These are phyloP conservation scores for Magnaporthiopsis poae DNA, from an alignment of 2,329 filamentous ascomycete genomes.

Conservation along the genomic window DNA sequence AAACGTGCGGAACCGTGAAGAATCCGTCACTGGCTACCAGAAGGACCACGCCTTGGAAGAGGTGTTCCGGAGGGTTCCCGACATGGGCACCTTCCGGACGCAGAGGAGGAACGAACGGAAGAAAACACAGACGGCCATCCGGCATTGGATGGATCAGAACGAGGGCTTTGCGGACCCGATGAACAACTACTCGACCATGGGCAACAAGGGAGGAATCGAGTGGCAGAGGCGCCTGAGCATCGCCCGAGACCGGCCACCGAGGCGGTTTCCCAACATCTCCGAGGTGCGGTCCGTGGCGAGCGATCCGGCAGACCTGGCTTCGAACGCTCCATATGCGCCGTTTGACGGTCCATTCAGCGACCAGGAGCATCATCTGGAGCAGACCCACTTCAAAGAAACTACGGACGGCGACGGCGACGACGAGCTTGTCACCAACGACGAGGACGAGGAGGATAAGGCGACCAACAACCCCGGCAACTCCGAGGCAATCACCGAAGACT, in stretches of 20 bases:
- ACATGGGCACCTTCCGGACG: constrained; percentile 49
- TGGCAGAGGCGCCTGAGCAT: constrained; percentile 46
- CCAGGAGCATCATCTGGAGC: constrained; percentile 15
- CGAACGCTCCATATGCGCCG: constrained; percentile 26
- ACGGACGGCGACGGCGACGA: constrained; percentile 85
- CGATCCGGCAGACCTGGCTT: constrained; percentile 54
- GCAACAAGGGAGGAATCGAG: constrained; percentile 28
- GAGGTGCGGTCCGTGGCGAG: constrained; percentile 52
- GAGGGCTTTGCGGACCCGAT: constrained; percentile 37
- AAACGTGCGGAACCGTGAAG: constrained; percentile 62
- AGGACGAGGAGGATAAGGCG: constrained; percentile 48
- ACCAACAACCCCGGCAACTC: constrained; percentile 28
- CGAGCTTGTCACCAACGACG: constrained; percentile 74
- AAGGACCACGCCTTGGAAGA: constrained; percentile 87
- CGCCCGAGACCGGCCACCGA: constrained; percentile 34
- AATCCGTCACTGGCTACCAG: constrained; percentile 77
- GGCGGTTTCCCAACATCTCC: constrained; percentile 40
- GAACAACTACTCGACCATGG: constrained; percentile 40
- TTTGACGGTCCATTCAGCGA: constrained; percentile 18
- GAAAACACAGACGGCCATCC: constrained; percentile 72
- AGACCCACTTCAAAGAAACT: constrained; percentile 45
- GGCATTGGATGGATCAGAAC: constrained; percentile 78
- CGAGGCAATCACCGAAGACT: constrained; percentile 33
- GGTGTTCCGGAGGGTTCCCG: constrained; percentile 70
- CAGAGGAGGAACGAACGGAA: constrained; percentile 54